These are phyloP conservation scores for Macaranga tanarius DNA, from an alignment of 441 rosid species.

Conservation along the genomic window DNA sequence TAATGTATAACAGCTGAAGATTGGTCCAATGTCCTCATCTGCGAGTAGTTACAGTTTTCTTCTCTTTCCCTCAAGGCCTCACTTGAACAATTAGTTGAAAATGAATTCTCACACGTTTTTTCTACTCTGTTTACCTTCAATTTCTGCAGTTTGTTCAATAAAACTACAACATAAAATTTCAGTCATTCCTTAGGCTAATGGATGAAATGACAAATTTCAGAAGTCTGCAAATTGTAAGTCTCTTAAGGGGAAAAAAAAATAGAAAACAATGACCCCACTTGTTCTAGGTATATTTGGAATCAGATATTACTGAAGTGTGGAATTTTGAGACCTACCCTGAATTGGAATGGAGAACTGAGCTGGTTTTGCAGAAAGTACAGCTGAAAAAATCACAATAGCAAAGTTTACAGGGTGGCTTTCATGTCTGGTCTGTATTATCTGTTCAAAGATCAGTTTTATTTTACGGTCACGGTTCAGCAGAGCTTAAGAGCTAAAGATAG, in stretches of 20 bases:
- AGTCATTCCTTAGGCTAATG: not conserved
- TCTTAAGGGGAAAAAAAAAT: not conserved
- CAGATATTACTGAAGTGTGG: no score
- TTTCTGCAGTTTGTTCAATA: not conserved
- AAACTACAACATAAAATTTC: not conserved
- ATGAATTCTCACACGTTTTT: not conserved
- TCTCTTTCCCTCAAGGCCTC: not conserved
- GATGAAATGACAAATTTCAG: not conserved
- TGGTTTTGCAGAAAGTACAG: no score
- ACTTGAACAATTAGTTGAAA: not conserved
- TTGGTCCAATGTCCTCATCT: not conserved
- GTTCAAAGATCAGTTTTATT: no score
- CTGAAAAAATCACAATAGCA: no score
- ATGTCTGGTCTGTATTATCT: no score
- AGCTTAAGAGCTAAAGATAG: no score
- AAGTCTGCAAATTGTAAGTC: constrained; percentile 55
- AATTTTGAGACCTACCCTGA: no score
- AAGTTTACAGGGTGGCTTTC: no score
- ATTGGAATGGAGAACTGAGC: no score
- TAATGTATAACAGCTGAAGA: not conserved
- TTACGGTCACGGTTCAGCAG: no score
- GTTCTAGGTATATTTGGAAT: no score
- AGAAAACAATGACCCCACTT: no score
- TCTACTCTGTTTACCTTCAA: not conserved
- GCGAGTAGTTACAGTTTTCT: not conserved